Conservation (phyloP, 2,329 filamentous ascomycete genomes). For the Aspergillus sp. region DNA sequence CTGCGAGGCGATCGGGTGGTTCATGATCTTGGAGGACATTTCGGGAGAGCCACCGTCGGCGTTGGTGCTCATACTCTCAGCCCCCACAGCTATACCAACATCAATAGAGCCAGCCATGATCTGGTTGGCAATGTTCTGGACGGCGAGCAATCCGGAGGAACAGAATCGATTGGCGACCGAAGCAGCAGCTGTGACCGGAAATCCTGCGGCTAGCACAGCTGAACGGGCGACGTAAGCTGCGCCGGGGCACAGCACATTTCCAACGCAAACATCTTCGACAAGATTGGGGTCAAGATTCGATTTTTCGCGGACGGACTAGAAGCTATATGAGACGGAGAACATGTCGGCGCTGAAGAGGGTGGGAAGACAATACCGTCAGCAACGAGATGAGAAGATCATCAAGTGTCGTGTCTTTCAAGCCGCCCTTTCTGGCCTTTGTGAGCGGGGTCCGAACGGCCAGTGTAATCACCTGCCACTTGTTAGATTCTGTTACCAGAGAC, state of each 20-base stretch:
- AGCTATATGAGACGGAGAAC: not conserved
- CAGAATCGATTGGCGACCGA: constrained; percentile 89
- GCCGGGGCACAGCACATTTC: constrained; percentile 82
- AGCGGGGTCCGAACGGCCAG: constrained; percentile 43
- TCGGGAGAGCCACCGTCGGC: constrained; percentile 80
- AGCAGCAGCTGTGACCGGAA: constrained; percentile 76
- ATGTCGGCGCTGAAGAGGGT: not conserved
- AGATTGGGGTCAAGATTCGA: constrained; percentile 82
- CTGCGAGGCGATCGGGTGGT: constrained; percentile 75
- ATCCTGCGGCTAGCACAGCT: constrained; percentile 80
- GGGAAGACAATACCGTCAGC: constrained; percentile 31
- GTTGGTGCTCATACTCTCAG: constrained; percentile 88
- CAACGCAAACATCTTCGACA: constrained; percentile 87
- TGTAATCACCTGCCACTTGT: constrained; percentile 41
- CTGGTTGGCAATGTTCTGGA: constrained; percentile 88
- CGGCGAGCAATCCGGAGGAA: constrained; percentile 83
- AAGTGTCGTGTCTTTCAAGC: constrained; percentile 41
- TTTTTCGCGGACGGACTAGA: constrained; percentile 70
- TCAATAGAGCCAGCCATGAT: constrained; percentile 90
- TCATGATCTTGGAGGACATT: constrained; percentile 78
- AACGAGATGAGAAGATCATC: constrained; percentile 42
- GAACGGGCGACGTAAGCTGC: constrained; percentile 89
- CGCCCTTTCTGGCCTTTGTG: constrained; percentile 44
- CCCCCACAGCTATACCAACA: constrained; percentile 83
- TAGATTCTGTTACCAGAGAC: not conserved